Conservation (phyloP, 106 monocot genomes). For the Narthecium ossifragum region DNA sequence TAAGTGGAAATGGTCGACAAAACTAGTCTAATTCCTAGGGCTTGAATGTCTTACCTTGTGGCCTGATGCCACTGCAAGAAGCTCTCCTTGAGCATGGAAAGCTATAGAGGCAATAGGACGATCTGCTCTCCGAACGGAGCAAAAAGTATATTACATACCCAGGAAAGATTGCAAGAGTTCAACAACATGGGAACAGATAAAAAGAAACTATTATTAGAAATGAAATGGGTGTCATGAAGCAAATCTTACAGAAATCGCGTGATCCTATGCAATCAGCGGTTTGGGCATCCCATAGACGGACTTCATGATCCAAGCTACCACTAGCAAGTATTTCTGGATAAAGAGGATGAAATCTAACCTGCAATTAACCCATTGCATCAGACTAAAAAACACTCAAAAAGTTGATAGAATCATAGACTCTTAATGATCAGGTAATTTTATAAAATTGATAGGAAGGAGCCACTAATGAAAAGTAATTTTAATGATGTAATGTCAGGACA, state of each 20-base stretch:
- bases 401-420: constrained; percentile 1
- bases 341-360: constrained; percentile 95
- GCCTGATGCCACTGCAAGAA: constrained; percentile 98
- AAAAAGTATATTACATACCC: background rate
- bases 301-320: constrained; percentile 98
- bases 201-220: no score
- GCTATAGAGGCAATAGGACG: constrained; percentile 97
- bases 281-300: constrained; percentile 87
- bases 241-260: constrained; percentile 67
- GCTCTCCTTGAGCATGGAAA: constrained; percentile 92
- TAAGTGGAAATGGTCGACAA: background rate
- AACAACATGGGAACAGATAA: no score
- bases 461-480: no score
- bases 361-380: constrained; percentile 7
- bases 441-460: no score
- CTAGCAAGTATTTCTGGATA: constrained; percentile 88
- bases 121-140: constrained; percentile 55
- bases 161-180: no score
- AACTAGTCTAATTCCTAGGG: background rate
- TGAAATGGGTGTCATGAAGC: background rate
- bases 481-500: no score
- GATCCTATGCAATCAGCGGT: constrained; percentile 84
- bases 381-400: constrained; percentile 3
- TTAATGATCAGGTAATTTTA: background rate
- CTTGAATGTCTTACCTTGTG: constrained; percentile 60